Conservation (phyloP, 176 grass and related monocot species). For the Avena sativa region DNA sequence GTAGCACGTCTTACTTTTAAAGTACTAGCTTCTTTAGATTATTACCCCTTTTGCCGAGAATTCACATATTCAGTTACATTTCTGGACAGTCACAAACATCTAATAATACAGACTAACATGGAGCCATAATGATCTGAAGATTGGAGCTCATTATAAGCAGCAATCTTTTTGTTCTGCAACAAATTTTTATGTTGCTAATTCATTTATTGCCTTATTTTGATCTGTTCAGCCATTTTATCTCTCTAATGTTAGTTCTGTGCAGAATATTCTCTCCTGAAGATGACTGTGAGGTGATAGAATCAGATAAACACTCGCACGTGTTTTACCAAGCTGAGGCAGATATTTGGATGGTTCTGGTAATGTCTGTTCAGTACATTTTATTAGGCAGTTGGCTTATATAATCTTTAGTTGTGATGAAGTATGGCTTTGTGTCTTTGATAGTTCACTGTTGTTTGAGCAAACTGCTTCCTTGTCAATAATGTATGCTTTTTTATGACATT, state of each 20-base stretch:
- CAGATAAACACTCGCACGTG: constrained; percentile 84
- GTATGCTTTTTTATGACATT: background rate
- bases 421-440: background rate
- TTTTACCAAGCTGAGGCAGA: constrained; percentile 92
- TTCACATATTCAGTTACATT: constrained; percentile 12
- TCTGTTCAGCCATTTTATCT: constrained; percentile 4
- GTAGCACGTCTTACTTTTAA: background rate
- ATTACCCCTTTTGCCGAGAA: background rate
- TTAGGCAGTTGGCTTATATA: background rate
- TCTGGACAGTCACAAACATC: background rate
- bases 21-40: background rate
- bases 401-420: background rate
- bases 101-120: constrained; percentile 23
- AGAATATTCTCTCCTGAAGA: constrained; percentile 97
- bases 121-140: background rate
- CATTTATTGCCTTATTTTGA: constrained; percentile 15
- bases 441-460: background rate
- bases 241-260: constrained; percentile 39
- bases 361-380: constrained; percentile 7
- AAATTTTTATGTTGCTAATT: background rate
- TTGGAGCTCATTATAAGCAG: background rate
- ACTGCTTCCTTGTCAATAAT: constrained; percentile 5
- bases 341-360: constrained; percentile 99
- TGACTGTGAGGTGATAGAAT: constrained; percentile 94
- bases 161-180: background rate